Evolutionary conservation across 129 eudicot species (phyloP).

Genomic region (Heracleum sosnowskyi): DNA sequence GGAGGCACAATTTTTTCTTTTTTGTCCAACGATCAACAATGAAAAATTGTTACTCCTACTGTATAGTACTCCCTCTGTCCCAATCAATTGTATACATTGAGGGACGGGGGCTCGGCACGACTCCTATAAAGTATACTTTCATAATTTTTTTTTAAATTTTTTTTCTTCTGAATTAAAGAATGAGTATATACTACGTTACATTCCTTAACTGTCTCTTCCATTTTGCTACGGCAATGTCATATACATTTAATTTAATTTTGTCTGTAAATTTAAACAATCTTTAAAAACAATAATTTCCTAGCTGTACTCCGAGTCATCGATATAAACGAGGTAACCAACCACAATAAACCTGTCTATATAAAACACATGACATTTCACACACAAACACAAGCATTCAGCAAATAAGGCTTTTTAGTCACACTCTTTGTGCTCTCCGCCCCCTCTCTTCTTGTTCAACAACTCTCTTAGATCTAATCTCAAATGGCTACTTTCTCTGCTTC

Average conservation of each 20-base stretch:
- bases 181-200: no score
- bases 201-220: no score
- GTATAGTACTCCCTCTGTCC: no score
- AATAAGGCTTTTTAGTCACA: constrained; percentile 20
- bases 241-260: neutral
- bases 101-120: no score
- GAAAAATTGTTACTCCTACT: no score
- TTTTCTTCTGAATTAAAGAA: no score
- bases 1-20: no score
- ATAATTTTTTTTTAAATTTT: no score
- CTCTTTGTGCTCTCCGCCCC: constrained; percentile 69
- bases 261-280: neutral
- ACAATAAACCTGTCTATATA: neutral
- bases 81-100: no score
- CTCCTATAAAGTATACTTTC: no score
- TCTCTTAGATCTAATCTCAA: constrained; percentile 24
- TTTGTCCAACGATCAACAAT: no score
- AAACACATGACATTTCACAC: neutral
- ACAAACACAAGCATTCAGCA: neutral
- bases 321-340: neutral
- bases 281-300: neutral
- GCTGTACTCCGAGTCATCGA: constrained; percentile 1
- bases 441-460: constrained; percentile 2
- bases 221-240: neutral
- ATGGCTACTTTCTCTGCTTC: constrained; percentile 69